Base-by-base conservation (phyloP, 768 basidiomycete genomes). In the Coprinopsis sp. region DNA sequence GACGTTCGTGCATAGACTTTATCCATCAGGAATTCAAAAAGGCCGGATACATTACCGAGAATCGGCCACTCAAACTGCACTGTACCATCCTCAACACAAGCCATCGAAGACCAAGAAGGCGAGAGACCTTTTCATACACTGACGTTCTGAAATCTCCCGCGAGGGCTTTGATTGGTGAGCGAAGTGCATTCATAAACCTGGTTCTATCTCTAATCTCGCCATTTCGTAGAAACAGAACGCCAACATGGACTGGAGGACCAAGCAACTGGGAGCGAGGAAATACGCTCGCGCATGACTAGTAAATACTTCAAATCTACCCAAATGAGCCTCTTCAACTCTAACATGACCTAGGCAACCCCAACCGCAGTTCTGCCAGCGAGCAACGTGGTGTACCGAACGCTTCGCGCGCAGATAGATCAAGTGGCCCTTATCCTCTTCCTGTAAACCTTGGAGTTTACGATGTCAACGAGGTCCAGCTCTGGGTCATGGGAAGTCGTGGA, bases 401-500 rank as follows among this genome's bases (percentile, higher is more conserved):
- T 8, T 43, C 10, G n/a, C 11, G n/a, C 41, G 23, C 4, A 14
- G 43, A 6, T 14, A 28, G 36, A 50, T n/a, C n/a, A n/a, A n/a
- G n/a, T n/a, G n/a, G n/a, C n/a, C n/a, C n/a, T n/a, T n/a, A 44
- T 29, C 43, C 56, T n/a, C 16, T 68, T 59, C 14, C 48, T 3
- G 69, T 80, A 19, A 53, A 77, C 28, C 67, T 86, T 18, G 84
- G 85, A 0, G 54, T 63, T 1, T 84, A 78, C 68, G 40, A 55
- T 1, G 73, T 84, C 6, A 59, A 71, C 25, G 76, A 80, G 51
- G 62, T 87, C 10, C 78, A 87, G 58, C 66, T 87, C 25, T 87
- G 84, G 66, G 67, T 72, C 34, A 85, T 87, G 85, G 82, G 85
- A 0, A 84, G 84, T 53, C 72, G 72, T 52, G 82, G 78, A 0